Evolutionary conservation across 345 rosid genomes (phyloP).

Genomic region (thale cress (Arabidopsis thaliana)): DNA sequence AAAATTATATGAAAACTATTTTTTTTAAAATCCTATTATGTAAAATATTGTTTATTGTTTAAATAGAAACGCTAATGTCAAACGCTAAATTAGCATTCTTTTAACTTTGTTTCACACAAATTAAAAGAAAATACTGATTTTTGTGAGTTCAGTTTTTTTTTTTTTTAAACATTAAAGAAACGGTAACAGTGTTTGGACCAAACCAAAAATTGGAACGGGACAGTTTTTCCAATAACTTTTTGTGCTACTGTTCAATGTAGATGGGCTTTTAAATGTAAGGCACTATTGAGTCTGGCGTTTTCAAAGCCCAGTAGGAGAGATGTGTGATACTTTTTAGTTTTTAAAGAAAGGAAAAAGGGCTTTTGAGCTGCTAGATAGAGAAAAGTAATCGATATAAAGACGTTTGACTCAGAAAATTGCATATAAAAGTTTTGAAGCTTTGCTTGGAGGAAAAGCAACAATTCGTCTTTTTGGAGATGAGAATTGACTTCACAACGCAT

Average conservation of each 20-base stretch:
- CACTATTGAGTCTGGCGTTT: background rate
- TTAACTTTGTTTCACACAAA: background rate
- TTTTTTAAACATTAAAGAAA: background rate
- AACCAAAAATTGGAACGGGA: background rate
- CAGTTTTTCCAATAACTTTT: background rate
- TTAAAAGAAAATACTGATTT: background rate
- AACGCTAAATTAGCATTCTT: background rate
- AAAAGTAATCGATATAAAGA: slow-evolving; percentile 18
- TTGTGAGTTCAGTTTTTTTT: background rate
- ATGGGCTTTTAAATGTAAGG: slow-evolving; percentile 8
- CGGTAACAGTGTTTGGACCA: background rate
- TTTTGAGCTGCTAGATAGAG: background rate
- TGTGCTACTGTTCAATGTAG: background rate
- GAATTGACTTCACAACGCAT: background rate
- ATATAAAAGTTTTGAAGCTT: background rate
- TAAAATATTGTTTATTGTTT: background rate
- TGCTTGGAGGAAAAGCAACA: slow-evolving; percentile 27
- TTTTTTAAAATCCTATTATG: background rate
- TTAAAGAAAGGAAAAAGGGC: background rate
- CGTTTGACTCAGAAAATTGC: slow-evolving; percentile 5
- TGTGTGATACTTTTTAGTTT: background rate
- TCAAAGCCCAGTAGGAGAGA: slow-evolving; percentile 14
- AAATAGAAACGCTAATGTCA: background rate
- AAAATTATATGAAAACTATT: too few relatives aligned
- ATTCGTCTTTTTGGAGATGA: slow-evolving; percentile 14